phyloP scores from a whole-genome alignment of 495 filamentous ascomycete genomes.

The Neurospora discreta region DNA sequence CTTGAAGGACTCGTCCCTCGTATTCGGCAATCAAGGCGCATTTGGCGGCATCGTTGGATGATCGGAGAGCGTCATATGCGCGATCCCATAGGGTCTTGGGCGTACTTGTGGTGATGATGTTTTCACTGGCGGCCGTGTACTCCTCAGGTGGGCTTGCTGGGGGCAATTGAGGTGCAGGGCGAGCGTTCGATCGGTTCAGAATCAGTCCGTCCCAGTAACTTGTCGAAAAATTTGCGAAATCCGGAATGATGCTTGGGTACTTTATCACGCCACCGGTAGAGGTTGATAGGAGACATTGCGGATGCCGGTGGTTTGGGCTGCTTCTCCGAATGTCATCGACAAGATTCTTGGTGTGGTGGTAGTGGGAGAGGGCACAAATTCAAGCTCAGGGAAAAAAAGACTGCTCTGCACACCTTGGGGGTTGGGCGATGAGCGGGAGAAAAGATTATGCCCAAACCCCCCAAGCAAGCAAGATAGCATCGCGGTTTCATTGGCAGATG shows the following conservation, averaged over 20 bases:
- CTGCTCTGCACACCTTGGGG: background rate
- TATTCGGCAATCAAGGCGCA: background rate
- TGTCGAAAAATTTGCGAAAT: background rate
- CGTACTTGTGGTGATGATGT: fast-evolving
- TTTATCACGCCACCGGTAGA: too few species aligned
- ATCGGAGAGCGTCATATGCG: background rate
- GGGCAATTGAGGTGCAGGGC: background rate
- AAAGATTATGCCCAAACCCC: too few species aligned
- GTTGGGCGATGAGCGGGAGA: too few species aligned
- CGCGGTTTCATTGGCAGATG: background rate
- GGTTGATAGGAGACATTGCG: too few species aligned
- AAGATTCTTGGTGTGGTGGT: background rate
- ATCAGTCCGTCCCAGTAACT: background rate
- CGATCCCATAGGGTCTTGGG: background rate
- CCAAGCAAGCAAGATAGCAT: background rate
- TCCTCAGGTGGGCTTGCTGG: background rate
- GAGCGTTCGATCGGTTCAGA: background rate
- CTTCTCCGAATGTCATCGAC: background rate
- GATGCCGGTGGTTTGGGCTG: background rate
- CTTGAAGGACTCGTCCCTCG: background rate
- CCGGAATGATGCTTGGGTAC: background rate
- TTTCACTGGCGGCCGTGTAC: background rate
- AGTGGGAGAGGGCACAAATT: background rate
- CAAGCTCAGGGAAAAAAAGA: background rate
- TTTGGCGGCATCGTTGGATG: background rate